Evolutionary conservation across 345 rosid genomes (phyloP).

Genomic region (Gossypium anomalum): DNA sequence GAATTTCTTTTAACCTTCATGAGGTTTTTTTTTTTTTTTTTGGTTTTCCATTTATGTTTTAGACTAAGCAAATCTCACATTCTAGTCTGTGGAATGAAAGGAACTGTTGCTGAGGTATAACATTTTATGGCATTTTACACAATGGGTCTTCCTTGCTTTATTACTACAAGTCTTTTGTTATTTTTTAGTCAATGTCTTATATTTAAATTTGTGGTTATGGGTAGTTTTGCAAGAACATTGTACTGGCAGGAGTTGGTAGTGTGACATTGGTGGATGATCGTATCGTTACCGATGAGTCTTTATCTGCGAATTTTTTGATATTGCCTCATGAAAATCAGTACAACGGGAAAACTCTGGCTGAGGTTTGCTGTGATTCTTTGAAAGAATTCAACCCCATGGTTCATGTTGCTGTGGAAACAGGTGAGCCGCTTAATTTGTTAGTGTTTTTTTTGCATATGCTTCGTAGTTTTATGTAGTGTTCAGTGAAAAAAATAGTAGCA

Average conservation of each 20-base stretch:
- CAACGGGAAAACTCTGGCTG: constrained; percentile 63
- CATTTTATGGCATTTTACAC: not conserved
- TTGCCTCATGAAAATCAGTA: constrained; percentile 50
- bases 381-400: constrained; percentile 94
- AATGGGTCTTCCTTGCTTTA: not conserved
- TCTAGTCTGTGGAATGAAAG: constrained; percentile 75
- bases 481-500: not conserved
- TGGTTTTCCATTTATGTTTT: constrained; percentile 9
- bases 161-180: not conserved
- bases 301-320: constrained; percentile 72
- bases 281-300: constrained; percentile 46
- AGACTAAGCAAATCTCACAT: constrained; percentile 80
- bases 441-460: not conserved
- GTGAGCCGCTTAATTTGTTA: not conserved
- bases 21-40: not conserved
- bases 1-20: not conserved
- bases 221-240: constrained; percentile 97
- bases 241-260: constrained; percentile 88
- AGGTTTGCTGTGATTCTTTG: constrained; percentile 74
- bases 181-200: not conserved
- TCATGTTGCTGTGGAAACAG: constrained; percentile 45
- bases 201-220: constrained; percentile 4
- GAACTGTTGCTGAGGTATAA: constrained; percentile 78
- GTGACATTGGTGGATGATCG: constrained; percentile 82
- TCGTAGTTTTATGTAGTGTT: not conserved